A percentile compares a stretch with the other conserved stretches of the same genome.
Evolutionary conservation across 2,329 filamentous ascomycete species (phyloP).

Genomic region (Fusarium verticillioides): DNA sequence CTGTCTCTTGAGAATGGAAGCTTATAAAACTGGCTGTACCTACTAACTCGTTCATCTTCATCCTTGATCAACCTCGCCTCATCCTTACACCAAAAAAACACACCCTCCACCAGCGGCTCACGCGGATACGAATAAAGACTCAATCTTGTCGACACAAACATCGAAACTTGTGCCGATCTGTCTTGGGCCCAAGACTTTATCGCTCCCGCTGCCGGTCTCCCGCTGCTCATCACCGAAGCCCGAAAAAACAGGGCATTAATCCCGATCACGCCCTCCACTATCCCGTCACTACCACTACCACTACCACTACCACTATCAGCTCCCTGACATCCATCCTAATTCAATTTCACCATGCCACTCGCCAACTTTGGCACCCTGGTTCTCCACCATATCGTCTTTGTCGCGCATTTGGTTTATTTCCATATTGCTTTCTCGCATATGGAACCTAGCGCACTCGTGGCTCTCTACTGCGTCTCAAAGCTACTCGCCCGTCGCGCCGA

Average conservation of each 20-base stretch:
- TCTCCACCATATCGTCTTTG: constrained; percentile 63
- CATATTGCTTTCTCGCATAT: constrained; percentile 61
- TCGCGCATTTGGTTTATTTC: constrained; percentile 65
- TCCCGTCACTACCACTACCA: neutral
- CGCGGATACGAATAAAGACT: constrained; percentile 13
- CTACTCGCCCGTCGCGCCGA: constrained; percentile 61
- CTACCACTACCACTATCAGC: neutral
- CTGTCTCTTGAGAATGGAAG: neutral
- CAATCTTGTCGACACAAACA: neutral
- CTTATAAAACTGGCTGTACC: neutral
- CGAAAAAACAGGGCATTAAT: constrained; percentile 10
- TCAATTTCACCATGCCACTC: constrained; percentile 56
- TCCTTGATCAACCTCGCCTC: constrained; percentile 8
- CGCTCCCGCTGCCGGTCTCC: neutral
- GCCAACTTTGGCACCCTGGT: constrained; percentile 63
- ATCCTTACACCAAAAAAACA: constrained; percentile 2
- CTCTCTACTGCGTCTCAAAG: constrained; percentile 61
- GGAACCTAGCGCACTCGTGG: constrained; percentile 58
- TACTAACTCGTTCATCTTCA: neutral
- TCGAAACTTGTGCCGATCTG: constrained; percentile 14
- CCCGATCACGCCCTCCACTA: constrained; percentile 3
- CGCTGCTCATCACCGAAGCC: neutral
- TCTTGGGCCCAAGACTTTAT: constrained; percentile 1
- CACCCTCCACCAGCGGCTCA: constrained; percentile 30
- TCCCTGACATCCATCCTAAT: neutral